Base-by-base conservation (phyloP, 2,329 filamentous ascomycete genomes). In the Drechmeria coniospora region DNA sequence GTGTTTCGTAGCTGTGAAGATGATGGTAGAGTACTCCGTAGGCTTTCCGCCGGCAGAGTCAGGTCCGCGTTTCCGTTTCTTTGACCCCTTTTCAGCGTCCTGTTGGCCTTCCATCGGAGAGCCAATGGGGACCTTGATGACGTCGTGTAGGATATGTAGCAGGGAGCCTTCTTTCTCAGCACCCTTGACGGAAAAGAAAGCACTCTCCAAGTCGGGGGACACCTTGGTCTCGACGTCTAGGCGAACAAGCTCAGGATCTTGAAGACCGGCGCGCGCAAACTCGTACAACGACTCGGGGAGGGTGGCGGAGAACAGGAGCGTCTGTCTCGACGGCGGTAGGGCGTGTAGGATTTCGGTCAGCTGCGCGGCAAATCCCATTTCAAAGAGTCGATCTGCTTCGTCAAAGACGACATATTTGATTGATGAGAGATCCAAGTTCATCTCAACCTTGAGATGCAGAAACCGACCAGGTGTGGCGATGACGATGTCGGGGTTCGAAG, bases 401-500 rank as follows among this genome's bases (percentile, higher is more conserved):
- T 98, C 90, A 38, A 98, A 98, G 7, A 98, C 90, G 15, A 93
- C 82, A 45, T 98, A 98, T 41, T 74, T 70, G 35, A 98, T 77
- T 4, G 83, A 92, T 1, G 78, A 83, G n/a, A 98, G 59, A 45
- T 94, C 82, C 28, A 98, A 56, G 8, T 67, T 65, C 92, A 98
- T 98, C 49, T 98, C 90, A 13, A 95, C 87, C 56, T 95, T 92
- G 37, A 98, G 57, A 63, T 98, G 90, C 40, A 98, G 61, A 43
- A 98, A 98, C 42, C 90, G 81, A 51, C 92, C 90, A 0, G 90
- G 90, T 0, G 92, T 95, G 8, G 90, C 90, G 45, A 98, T 95
- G 42, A 98, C 73, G 39, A 98, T 92, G 50, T 98, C 92, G 0
- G 92, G 90, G 49, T 98, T 98, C 19, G 77, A 73, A 1, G 86